A percentile compares a stretch with the other conserved stretches of the same genome.
These are phyloP conservation scores for Aureobasidium lini DNA, from an alignment of 2,329 filamentous ascomycete species.

Conservation along the genomic window DNA sequence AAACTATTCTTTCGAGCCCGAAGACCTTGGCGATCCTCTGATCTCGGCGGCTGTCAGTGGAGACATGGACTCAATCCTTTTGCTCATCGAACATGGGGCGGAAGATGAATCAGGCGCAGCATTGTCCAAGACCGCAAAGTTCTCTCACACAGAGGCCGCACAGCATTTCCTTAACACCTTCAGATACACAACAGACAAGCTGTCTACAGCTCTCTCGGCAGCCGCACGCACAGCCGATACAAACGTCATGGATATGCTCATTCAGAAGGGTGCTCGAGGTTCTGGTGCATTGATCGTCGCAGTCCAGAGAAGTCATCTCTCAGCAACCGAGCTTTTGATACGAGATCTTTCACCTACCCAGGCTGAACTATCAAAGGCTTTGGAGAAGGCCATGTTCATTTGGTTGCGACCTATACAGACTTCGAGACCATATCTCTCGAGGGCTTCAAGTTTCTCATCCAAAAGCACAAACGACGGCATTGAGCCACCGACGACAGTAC, in stretches of 20 bases:
- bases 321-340: conserved; percentile 2
- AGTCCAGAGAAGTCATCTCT: background rate
- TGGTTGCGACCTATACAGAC: background rate
- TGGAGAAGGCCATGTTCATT: conserved; percentile 5
- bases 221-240: conserved; percentile 3
- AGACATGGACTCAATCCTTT: background rate
- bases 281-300: background rate
- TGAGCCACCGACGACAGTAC: background rate
- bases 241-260: background rate
- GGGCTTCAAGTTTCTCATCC: background rate
- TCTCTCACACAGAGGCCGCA: background rate
- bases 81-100: conserved; percentile 2
- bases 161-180: background rate
- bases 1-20: background rate
- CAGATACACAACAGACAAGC: background rate
- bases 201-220: background rate
- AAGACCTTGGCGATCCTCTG: background rate
- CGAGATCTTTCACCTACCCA: background rate
- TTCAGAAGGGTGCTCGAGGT: background rate
- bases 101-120: conserved; percentile 2
- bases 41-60: background rate
- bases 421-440: background rate
- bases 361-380: background rate
- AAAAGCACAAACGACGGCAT: background rate
- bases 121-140: conserved; percentile 7